These are phyloP conservation scores for Sonneratia alba DNA, from an alignment of 345 rosid species.

Conservation along the genomic window DNA sequence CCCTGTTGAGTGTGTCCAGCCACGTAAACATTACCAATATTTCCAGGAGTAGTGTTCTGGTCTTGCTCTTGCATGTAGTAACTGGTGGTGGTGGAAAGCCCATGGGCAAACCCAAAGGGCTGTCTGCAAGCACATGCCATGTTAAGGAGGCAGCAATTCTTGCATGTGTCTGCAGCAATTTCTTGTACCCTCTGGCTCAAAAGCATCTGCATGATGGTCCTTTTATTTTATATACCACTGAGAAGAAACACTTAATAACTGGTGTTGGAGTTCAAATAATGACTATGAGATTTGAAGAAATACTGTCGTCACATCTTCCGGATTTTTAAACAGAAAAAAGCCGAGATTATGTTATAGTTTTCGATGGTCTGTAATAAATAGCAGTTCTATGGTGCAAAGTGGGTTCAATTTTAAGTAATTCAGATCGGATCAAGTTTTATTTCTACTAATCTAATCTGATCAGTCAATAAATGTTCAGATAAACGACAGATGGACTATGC, in stretches of 20 bases:
- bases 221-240: not conserved
- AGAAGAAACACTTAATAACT: not conserved
- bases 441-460: not conserved
- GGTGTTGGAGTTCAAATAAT: not conserved
- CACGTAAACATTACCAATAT: slow-evolving; percentile 54
- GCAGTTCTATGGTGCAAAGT: not conserved
- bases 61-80: slow-evolving; percentile 73
- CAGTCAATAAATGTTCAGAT: not conserved
- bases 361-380: not conserved
- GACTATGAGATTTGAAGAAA: not conserved
- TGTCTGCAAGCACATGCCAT: slow-evolving; percentile 76
- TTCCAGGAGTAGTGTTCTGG: slow-evolving; percentile 41
- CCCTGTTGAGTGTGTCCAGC: slow-evolving; percentile 56
- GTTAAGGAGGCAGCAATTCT: slow-evolving; percentile 60
- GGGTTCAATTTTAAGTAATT: not conserved
- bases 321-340: not conserved
- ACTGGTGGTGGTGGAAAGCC: slow-evolving; percentile 33
- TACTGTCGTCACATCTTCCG: not conserved
- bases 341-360: not conserved
- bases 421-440: not conserved
- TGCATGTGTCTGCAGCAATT: slow-evolving; percentile 80
- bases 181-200: slow-evolving; percentile 84
- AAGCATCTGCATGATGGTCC: slow-evolving; percentile 52
- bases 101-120: slow-evolving; percentile 57
- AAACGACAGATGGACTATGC: not conserved